Evolutionary conservation across 2,329 filamentous ascomycete species (phyloP), one percentile per base, ranked within the genome.

Genomic region (Paecilomyces formosus): DNA sequence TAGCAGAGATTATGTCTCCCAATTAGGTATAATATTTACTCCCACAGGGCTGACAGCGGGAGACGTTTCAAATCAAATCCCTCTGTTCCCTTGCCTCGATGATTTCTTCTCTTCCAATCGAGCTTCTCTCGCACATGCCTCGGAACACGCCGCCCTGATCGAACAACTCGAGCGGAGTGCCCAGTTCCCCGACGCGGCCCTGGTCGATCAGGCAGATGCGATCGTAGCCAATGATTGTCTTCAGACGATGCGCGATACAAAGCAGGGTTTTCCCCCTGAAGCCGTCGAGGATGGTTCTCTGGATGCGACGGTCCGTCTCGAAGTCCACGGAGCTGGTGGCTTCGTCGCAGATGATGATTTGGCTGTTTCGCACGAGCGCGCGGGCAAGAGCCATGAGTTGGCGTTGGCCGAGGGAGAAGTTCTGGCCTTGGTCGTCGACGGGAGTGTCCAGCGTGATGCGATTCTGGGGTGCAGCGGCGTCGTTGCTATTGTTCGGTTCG

Each of bases 311-410:
- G 70, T 90, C 88, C 0, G 88, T 90, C 28, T 80, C 78, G 84
- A 89, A 89, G 70, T 90, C 88, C 2, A 91, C 87, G 0, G 88
- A 87, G 11, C 82, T 85, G 0, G 88, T 91, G 1, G 88, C 88
- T 75, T 91, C 88, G 69, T 91, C 88, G 1, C 91, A 81, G 1
- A 91, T 84, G 81, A 91, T 87, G 65, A 91, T 84, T 66, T 87
- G 86, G 8, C 88, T 87, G 0, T 85, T 80, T 0, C 83, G 81
- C 21, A 89, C 83, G 63, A 90, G 88, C 55, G 87, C 87, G 22
- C 88, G 85, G 0, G 88, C 87, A 3, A 90, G 82, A 66, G 87
- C 89, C 30, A 90, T 81, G 0, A 90, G 84, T 71, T 90, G 88
- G 5, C 87, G 82, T 70, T 90, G 87, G 22, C 88, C 88, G 68